Percentiles rank a stretch among this genome's conserved stretches.
Conservation (phyloP, 345 rosid genomes). For the Murraya paniculata region DNA sequence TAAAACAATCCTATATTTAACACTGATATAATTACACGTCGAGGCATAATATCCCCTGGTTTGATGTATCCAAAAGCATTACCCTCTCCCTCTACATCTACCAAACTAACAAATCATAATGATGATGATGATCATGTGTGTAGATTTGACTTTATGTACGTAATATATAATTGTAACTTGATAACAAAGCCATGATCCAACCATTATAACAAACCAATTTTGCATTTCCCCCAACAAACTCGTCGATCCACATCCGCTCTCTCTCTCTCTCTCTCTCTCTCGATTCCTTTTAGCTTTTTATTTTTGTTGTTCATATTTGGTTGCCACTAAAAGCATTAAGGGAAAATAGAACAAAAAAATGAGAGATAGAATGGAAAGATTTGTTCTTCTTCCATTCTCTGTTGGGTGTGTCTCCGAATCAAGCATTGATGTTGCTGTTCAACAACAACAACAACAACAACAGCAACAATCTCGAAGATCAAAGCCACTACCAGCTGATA, state of each 20-base stretch:
- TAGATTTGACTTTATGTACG: conserved; percentile 22
- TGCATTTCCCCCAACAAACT: conserved; percentile 11
- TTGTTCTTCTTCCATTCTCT: conserved; percentile 79
- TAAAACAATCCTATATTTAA: neutral
- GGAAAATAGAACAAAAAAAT: conserved; percentile 24
- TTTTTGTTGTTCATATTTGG: neutral
- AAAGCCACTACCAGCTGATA: conserved; percentile 13
- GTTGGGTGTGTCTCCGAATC: conserved; percentile 71
- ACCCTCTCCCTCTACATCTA: conserved; percentile 6
- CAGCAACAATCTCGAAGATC: conserved; percentile 15
- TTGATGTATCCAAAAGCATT: neutral
- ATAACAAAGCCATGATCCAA: conserved; percentile 30
- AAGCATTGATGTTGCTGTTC: conserved; percentile 53
- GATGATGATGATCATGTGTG: neutral
- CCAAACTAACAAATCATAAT: conserved; percentile 12
- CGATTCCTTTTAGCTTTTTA: neutral
- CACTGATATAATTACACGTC: neutral
- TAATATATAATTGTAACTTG: conserved; percentile 35
- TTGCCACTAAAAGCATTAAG: neutral
- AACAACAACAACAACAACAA: conserved; percentile 1
- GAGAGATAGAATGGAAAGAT: conserved; percentile 79
- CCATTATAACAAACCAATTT: conserved; percentile 32
- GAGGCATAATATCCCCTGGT: neutral
- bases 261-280: neutral
- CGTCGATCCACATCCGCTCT: neutral